phyloP scores from a whole-genome alignment of 495 filamentous ascomycete species.

The Jackrogersella minutella region DNA sequence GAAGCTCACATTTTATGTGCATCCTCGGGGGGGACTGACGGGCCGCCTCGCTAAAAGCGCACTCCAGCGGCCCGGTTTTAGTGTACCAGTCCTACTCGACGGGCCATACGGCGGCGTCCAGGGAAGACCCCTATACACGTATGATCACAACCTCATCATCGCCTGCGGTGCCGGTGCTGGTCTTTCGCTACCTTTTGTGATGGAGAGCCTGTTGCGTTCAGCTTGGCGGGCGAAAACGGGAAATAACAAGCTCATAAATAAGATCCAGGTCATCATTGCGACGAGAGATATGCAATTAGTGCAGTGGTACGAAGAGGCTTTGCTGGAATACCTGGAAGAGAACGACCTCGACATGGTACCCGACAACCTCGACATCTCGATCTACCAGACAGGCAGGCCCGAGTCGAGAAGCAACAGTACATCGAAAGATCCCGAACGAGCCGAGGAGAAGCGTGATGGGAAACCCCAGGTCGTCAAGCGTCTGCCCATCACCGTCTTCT shows the following conservation, averaged over 20 bases:
- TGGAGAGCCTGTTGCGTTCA: constrained; percentile 28
- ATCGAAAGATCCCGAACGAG: constrained; percentile 18
- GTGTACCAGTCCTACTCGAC: constrained; percentile 73
- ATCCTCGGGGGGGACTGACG: constrained; percentile 39
- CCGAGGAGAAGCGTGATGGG: constrained; percentile 11
- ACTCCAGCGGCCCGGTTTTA: constrained; percentile 13
- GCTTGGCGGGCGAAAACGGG: constrained; percentile 9
- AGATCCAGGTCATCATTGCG: constrained; percentile 48
- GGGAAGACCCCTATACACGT: constrained; percentile 26
- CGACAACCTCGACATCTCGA: constrained; percentile 28
- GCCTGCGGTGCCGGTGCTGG: constrained; percentile 65
- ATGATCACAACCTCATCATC: constrained; percentile 56
- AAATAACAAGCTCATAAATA: constrained; percentile 13
- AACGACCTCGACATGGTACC: constrained; percentile 25
- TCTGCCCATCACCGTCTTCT: constrained; percentile 32
- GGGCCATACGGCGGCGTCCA: constrained; percentile 76
- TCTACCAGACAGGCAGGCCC: constrained; percentile 30
- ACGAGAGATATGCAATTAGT: constrained; percentile 41
- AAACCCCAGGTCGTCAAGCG: neutral
- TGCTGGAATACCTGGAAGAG: constrained; percentile 34
- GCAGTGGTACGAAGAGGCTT: constrained; percentile 45
- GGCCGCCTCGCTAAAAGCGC: constrained; percentile 22
- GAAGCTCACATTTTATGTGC: constrained; percentile 38
- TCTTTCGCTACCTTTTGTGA: constrained; percentile 57
- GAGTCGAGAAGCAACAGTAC: constrained; percentile 21